Evolutionary conservation across 164 flowering plant species (phyloP), one percentile per base, ranked within the genome.

Genomic region (Berberis vulgaris): DNA sequence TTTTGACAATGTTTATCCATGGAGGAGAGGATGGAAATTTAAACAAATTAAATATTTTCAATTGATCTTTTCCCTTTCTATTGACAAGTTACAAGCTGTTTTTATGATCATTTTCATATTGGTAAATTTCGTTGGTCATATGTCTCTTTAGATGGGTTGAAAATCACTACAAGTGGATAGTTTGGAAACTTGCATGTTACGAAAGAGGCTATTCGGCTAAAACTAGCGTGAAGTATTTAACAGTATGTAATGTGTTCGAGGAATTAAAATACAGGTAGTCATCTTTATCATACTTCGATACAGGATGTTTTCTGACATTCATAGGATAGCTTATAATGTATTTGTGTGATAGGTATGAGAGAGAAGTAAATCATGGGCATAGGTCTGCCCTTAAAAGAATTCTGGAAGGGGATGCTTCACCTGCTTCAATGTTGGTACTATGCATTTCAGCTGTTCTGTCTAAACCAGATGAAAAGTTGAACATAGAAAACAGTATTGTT

Each of bases 91-190:
- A 26, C 26, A 26, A 26, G 26, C 26, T 26, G 26, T 26, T 26
- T 26, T 12, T 4, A 55, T 57, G 40, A 10, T 57, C 10, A 40
- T 5, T 57, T 41, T 9, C 45, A 40, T 39, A 40, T 7, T 3
- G 38, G 38, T n/a, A 13, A 55, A n/a, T 4, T 2, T 41, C 47
- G 47, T 39, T 50, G 9, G 43, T 52, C 11, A 43, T 57, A 7
- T 61, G 50, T 49, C 43, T 43, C 60, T 76, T n/a, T 63, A 90
- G 99, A 77, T 95, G 99, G 99, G 84, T 89, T 64, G 63, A 77
- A 54, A 95, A 95, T 78, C 99, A 95, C 76, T 95, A 85, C 75
- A 91, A 80, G 77, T 91, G 99, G 99, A 84, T 91, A 69, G 86
- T 95, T 12, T 95, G 99, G 99, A 95, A 95, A 76, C 91, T 95